phyloP scores from a whole-genome alignment of 306 rosid genomes.

The Rosa multiflora region DNA sequence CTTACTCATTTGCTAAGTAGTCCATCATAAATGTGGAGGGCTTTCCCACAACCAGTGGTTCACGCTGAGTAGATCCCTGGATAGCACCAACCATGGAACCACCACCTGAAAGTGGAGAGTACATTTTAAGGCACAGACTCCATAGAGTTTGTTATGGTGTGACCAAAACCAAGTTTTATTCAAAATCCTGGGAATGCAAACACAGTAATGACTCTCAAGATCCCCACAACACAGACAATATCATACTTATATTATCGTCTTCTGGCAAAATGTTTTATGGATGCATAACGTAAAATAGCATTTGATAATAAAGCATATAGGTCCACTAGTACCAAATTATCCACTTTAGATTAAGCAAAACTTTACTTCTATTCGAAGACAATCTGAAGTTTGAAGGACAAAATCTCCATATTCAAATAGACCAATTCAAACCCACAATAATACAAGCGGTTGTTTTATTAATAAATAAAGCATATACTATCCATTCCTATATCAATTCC shows the following conservation, averaged over 20 bases:
- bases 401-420: not conserved
- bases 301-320: not conserved
- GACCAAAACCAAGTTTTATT: not conserved
- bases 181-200: not conserved
- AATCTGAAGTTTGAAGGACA: not conserved
- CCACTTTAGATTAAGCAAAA: not conserved
- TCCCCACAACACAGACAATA: not conserved
- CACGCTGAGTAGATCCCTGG: constrained; percentile 87
- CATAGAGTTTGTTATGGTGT: not conserved
- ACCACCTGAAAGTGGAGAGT: constrained; percentile 65
- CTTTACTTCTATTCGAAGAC: not conserved
- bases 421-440: not conserved
- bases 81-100: constrained; percentile 97
- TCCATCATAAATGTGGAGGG: constrained; percentile 99
- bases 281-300: not conserved
- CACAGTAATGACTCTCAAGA: not conserved
- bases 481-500: not conserved
- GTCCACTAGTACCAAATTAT: not conserved
- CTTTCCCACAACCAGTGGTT: constrained; percentile 93
- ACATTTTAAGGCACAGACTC: constrained; percentile 9
- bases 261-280: not conserved
- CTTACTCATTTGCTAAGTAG: constrained; percentile 76
- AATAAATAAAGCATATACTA: not conserved
- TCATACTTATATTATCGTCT: not conserved
- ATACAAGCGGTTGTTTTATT: not conserved